These are phyloP conservation scores for Podila minutissima DNA, from an alignment of 192 early-diverging fungal species.

Conservation along the genomic window DNA sequence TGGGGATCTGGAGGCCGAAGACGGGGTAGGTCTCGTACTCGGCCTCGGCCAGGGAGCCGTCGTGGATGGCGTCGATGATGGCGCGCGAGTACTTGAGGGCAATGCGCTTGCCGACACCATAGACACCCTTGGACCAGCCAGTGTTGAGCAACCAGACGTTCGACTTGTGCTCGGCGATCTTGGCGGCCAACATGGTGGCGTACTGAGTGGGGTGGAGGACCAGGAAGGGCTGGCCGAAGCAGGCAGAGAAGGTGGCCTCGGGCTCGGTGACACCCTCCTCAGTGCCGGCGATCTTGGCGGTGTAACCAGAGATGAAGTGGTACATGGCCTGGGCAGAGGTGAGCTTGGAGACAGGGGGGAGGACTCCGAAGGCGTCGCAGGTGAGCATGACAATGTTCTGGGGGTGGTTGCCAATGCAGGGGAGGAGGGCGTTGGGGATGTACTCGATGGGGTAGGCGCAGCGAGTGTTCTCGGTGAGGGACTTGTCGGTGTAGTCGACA, in stretches of 20 bases:
- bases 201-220: conserved; percentile 96
- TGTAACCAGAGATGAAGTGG: conserved; percentile 99
- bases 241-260: conserved; percentile 91
- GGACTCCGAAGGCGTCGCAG: conserved; percentile 96
- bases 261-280: conserved; percentile 95
- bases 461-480: conserved; percentile 95
- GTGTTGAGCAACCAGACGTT: conserved; percentile 98
- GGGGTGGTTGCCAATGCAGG: conserved; percentile 90
- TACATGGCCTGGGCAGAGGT: conserved; percentile 92
- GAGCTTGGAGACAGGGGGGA: conserved; percentile 93
- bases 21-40: conserved; percentile 89
- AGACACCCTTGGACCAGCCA: conserved; percentile 96
- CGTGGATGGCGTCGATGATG: conserved; percentile 98
- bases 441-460: conserved; percentile 96
- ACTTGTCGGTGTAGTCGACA: conserved; percentile 87
- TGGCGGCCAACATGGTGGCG: conserved; percentile 95
- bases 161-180: conserved; percentile 89
- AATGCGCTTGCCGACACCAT: conserved; percentile 94
- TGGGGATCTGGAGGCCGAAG: conserved; percentile 92
- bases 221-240: conserved; percentile 95
- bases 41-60: conserved; percentile 85
- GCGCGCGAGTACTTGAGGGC: conserved; percentile 97
- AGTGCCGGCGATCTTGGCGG: conserved; percentile 97
- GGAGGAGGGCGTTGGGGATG: conserved; percentile 94
- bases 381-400: conserved; percentile 96